phyloP scores from a whole-genome alignment of 371 early-diverging fungal species.

The Mortierella sp. region DNA sequence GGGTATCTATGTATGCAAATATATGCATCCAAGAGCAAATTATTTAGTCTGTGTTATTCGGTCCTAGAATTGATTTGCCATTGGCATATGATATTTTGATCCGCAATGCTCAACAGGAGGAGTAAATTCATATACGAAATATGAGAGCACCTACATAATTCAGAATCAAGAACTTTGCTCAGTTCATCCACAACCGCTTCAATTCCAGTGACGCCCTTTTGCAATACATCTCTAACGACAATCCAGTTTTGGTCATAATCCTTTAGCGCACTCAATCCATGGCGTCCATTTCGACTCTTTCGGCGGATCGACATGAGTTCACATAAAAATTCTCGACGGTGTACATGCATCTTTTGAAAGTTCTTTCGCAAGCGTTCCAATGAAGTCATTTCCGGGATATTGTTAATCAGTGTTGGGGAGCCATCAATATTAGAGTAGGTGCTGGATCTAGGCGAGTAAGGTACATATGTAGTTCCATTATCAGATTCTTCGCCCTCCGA shows the following conservation, averaged over 20 bases:
- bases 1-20: constrained; percentile 33
- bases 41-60: background rate
- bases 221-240: constrained; percentile 47
- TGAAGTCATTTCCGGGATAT: constrained; percentile 45
- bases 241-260: constrained; percentile 61
- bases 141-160: constrained; percentile 47
- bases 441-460: constrained; percentile 44
- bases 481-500: constrained; percentile 55
- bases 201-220: constrained; percentile 50
- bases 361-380: constrained; percentile 54
- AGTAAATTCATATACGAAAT: background rate
- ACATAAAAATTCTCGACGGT: constrained; percentile 58
- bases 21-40: background rate
- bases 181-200: constrained; percentile 53
- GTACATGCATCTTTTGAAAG: constrained; percentile 59
- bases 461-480: constrained; percentile 20
- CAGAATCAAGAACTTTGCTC: constrained; percentile 55
- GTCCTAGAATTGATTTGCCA: background rate
- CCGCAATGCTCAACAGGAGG: background rate
- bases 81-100: background rate
- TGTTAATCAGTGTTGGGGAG: constrained; percentile 10
- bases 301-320: constrained; percentile 58
- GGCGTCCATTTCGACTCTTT: constrained; percentile 54
- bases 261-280: constrained; percentile 53
- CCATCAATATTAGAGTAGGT: constrained; percentile 26